phyloP scores from a whole-genome alignment of 352 stramenopile genomes.

The Peronospora farinosa region DNA sequence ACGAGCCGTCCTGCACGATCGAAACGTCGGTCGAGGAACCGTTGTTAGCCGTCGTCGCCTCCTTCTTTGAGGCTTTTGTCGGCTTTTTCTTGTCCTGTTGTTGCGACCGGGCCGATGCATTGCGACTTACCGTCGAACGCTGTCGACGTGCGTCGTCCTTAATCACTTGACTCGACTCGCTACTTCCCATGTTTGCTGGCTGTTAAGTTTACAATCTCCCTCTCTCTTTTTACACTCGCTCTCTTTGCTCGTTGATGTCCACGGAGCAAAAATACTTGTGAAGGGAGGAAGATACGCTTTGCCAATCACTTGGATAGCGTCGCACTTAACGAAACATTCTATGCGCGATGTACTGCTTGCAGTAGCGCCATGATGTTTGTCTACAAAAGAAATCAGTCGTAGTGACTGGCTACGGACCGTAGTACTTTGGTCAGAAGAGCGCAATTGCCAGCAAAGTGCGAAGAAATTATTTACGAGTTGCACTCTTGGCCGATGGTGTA shows the following conservation, averaged over 20 bases:
- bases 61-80: slow-evolving; percentile 6
- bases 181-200: slow-evolving; percentile 25
- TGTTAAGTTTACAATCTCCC: not conserved
- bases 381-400: too few relatives aligned
- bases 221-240: slow-evolving; percentile 6
- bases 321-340: slow-evolving; percentile 7
- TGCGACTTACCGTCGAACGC: slow-evolving; percentile 18
- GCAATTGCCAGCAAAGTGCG: not conserved
- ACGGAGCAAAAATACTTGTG: slow-evolving; percentile 24
- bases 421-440: slow-evolving; percentile 4
- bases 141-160: slow-evolving; percentile 25
- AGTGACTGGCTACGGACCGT: too few relatives aligned
- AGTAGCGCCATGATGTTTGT: not conserved
- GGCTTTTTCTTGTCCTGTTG: slow-evolving; percentile 13
- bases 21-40: too few relatives aligned
- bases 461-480: too few relatives aligned
- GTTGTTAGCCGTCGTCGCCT: slow-evolving; percentile 4
- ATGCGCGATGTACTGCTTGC: not conserved
- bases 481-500: too few relatives aligned
- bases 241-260: slow-evolving; percentile 8
- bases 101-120: slow-evolving; percentile 4
- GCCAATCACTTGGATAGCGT: not conserved
- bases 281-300: slow-evolving; percentile 15
- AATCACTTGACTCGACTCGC: slow-evolving; percentile 24
- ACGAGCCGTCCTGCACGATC: slow-evolving; percentile 4